These are phyloP conservation scores for Coelastrella sp. DNA, from an alignment of 139 green algal genomes.

Conservation along the genomic window DNA sequence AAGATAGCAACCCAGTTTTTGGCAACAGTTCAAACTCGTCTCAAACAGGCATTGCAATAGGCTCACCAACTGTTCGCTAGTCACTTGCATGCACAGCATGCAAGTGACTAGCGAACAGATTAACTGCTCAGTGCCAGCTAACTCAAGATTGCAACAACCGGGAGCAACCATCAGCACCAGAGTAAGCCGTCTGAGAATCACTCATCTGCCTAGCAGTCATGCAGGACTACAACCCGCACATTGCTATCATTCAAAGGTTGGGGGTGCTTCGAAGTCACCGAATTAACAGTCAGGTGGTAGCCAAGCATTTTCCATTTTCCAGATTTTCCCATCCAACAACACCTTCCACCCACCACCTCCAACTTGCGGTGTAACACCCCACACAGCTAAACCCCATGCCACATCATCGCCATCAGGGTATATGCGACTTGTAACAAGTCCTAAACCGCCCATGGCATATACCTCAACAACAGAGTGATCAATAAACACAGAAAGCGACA, in stretches of 20 bases:
- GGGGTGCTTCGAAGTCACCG: background rate
- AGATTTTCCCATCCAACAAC: background rate
- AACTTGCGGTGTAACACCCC: background rate
- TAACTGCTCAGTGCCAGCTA: no score
- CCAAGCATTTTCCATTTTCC: conserved; percentile 11
- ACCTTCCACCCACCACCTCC: background rate
- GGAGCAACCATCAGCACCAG: no score
- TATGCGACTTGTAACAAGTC: conserved; percentile 14
- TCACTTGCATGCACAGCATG: no score
- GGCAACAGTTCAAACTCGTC: no score
- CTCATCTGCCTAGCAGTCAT: no score
- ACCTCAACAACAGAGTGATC: conserved; percentile 42
- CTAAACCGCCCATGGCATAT: conserved; percentile 26
- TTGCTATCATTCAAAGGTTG: background rate
- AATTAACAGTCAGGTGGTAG: conserved; percentile 10
- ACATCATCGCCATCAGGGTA: conserved; percentile 28
- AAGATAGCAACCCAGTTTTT: no score
- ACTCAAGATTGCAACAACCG: no score
- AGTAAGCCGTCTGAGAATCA: no score
- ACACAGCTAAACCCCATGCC: conserved; percentile 28
- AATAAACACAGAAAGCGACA: conserved; percentile 25
- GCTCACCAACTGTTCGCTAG: no score
- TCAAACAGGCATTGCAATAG: no score
- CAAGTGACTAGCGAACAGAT: no score
- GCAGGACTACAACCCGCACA: no score